Percentiles rank a stretch among this genome's conserved stretches.
phyloP scores from a whole-genome alignment of 108 stramenopile genomes.

The Hondaea fermentalgiana region DNA sequence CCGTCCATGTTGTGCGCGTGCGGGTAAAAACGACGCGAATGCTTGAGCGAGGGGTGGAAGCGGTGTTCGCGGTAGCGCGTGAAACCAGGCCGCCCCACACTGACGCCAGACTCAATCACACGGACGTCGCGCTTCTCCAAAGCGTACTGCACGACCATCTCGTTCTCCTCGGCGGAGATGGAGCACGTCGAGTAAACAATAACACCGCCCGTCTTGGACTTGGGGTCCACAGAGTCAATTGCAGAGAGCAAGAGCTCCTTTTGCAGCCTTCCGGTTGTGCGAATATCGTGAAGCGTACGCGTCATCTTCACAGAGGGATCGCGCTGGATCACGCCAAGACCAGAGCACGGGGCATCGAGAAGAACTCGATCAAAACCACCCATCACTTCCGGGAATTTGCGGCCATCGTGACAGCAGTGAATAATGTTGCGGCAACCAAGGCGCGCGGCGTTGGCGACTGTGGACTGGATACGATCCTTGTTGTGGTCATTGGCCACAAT shows the following conservation, averaged over 20 bases:
- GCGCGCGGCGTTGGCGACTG: conserved; percentile 92
- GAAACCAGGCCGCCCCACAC: conserved; percentile 85
- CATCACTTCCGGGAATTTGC: conserved; percentile 70
- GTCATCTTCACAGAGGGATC: conserved; percentile 94
- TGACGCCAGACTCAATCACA: conserved; percentile 79
- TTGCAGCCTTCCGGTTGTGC: conserved; percentile 80
- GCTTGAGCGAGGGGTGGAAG: conserved; percentile 87
- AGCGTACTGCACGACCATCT: conserved; percentile 94
- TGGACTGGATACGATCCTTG: conserved; percentile 85
- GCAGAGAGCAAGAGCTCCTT: conserved; percentile 93
- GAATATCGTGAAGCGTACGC: conserved; percentile 78
- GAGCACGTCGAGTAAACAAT: conserved; percentile 98
- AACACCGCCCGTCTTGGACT: conserved; percentile 72
- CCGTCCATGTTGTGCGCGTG: conserved; percentile 99
- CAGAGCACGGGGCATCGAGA: conserved; percentile 96
- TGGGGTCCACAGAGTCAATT: conserved; percentile 81
- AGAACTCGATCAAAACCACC: conserved; percentile 87
- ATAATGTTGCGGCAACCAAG: conserved; percentile 88
- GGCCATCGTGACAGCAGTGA: conserved; percentile 83
- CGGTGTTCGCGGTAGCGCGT: conserved; percentile 78
- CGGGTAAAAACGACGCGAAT: conserved; percentile 91
- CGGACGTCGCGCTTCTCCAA: conserved; percentile 84
- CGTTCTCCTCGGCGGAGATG: conserved; percentile 90
- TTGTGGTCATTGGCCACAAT: conserved; percentile 92
- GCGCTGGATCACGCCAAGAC: conserved; percentile 90